A percentile compares a stretch with the other conserved stretches of the same genome.
phyloP scores from a whole-genome alignment of 2,329 filamentous ascomycete genomes.

The Aspergillus viridinutans region DNA sequence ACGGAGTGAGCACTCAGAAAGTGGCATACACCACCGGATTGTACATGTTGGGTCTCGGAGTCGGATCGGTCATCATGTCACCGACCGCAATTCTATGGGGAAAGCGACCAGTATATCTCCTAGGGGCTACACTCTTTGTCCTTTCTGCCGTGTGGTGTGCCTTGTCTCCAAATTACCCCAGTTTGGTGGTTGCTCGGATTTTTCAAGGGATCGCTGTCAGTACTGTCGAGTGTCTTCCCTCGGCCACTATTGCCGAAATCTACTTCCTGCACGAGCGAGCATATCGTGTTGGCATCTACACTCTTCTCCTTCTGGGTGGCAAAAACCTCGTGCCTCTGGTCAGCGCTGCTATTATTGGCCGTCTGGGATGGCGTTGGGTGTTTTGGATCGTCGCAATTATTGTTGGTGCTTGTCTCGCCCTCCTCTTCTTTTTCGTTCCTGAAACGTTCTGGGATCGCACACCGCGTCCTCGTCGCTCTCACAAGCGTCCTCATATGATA shows the following conservation, averaged over 20 bases:
- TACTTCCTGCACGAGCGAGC: conserved; percentile 94
- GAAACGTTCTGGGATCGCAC: conserved; percentile 95
- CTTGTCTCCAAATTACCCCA: conserved; percentile 72
- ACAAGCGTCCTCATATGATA: conserved; percentile 33
- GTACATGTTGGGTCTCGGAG: conserved; percentile 88
- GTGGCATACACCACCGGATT: conserved; percentile 86
- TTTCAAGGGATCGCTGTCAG: conserved; percentile 86
- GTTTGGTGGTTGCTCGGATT: conserved; percentile 74
- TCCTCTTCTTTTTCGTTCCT: conserved; percentile 86
- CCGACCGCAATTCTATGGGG: conserved; percentile 89
- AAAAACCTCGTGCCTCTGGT: conserved; percentile 88
- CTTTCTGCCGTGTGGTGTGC: conserved; percentile 79
- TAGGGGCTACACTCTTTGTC: conserved; percentile 72
- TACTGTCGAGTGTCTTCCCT: conserved; percentile 87
- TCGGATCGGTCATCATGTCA: conserved; percentile 78
- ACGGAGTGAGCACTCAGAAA: conserved; percentile 62
- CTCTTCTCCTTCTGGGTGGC: conserved; percentile 77
- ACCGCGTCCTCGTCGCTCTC: conserved; percentile 50
- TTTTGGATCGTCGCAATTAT: conserved; percentile 86
- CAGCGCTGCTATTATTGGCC: conserved; percentile 77
- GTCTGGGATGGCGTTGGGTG: conserved; percentile 80
- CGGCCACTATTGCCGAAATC: conserved; percentile 91
- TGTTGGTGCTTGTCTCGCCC: conserved; percentile 62
- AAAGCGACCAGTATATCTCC: conserved; percentile 85
- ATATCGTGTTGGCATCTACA: conserved; percentile 91